These are phyloP conservation scores for Balakata baccata DNA, from an alignment of 345 rosid genomes.

Conservation along the genomic window DNA sequence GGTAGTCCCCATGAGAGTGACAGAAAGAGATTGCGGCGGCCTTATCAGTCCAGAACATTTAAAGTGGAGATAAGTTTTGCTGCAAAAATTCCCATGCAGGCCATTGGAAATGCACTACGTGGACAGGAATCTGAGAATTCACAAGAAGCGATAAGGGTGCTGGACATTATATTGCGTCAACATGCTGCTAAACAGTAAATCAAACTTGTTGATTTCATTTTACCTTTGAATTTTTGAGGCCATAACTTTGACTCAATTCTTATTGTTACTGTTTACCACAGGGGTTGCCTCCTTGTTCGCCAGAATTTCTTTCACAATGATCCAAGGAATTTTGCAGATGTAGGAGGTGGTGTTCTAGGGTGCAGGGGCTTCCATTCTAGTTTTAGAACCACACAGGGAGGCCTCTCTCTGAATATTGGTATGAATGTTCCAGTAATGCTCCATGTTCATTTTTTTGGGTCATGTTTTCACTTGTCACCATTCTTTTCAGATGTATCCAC, in stretches of 20 bases:
- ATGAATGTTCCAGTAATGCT: neutral
- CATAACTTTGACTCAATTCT: neutral
- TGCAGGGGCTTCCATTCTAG: conserved; percentile 85
- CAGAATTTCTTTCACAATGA: conserved; percentile 82
- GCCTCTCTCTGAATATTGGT: conserved; percentile 91
- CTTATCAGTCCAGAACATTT: conserved; percentile 50
- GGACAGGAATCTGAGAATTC: conserved; percentile 73
- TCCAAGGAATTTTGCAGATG: conserved; percentile 55
- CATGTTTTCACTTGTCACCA: conserved; percentile 8
- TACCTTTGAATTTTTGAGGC: neutral
- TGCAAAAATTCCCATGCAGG: conserved; percentile 75
- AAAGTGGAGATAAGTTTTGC: conserved; percentile 70
- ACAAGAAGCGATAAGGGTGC: conserved; percentile 74
- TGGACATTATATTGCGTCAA: conserved; percentile 79
- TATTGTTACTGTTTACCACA: conserved; percentile 25
- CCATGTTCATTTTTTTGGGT: neutral
- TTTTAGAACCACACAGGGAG: conserved; percentile 79
- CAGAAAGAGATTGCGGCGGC: conserved; percentile 62
- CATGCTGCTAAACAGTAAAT: conserved; percentile 79
- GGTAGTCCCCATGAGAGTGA: conserved; percentile 49
- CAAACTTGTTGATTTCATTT: neutral
- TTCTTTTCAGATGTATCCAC: conserved; percentile 70
- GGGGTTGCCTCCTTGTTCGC: conserved; percentile 92
- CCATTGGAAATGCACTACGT: conserved; percentile 70
- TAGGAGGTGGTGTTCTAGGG: conserved; percentile 85